These are phyloP conservation scores for Yamadazyma spencermartinsiae DNA, from an alignment of 1,139 yeast species.

Conservation along the genomic window DNA sequence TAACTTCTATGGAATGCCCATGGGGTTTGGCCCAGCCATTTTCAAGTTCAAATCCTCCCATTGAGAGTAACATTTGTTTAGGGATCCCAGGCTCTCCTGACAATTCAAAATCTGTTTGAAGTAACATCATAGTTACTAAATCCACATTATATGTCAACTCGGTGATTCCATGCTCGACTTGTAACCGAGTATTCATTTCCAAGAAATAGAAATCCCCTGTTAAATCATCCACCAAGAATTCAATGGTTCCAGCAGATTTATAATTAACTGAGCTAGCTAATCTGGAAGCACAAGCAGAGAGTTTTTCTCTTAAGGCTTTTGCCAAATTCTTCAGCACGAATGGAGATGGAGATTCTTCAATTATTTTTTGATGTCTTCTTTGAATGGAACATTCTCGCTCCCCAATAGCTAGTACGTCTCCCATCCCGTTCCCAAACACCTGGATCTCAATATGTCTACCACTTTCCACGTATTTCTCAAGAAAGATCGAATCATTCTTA, in stretches of 20 bases:
- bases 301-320: slow-evolving; percentile 13
- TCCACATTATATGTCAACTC: slow-evolving; percentile 32
- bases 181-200: slow-evolving; percentile 35
- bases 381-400: slow-evolving; percentile 52
- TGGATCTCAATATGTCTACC: slow-evolving; percentile 51
- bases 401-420: slow-evolving; percentile 44
- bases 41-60: slow-evolving; percentile 8
- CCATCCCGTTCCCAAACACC: slow-evolving; percentile 44
- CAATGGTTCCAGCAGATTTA: slow-evolving; percentile 37
- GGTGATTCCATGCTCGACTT: slow-evolving; percentile 36
- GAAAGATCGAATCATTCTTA: slow-evolving; percentile 38
- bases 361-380: slow-evolving; percentile 48
- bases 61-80: slow-evolving; percentile 8
- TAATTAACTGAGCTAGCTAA: slow-evolving; percentile 26
- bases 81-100: slow-evolving; percentile 22
- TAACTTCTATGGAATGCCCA: slow-evolving; percentile 34
- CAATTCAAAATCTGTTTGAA: slow-evolving; percentile 28
- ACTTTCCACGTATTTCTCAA: slow-evolving; percentile 42
- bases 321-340: slow-evolving; percentile 16
- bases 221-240: slow-evolving; percentile 29
- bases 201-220: slow-evolving; percentile 28
- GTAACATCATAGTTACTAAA: slow-evolving; percentile 28
- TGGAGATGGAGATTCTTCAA: slow-evolving; percentile 46
- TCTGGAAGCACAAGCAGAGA: slow-evolving; percentile 21
- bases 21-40: slow-evolving; percentile 23